Evolutionary conservation across 2,329 filamentous ascomycete genomes (phyloP), one percentile per base, ranked within the genome.

Genomic region (Herpotrichia juniperi): DNA sequence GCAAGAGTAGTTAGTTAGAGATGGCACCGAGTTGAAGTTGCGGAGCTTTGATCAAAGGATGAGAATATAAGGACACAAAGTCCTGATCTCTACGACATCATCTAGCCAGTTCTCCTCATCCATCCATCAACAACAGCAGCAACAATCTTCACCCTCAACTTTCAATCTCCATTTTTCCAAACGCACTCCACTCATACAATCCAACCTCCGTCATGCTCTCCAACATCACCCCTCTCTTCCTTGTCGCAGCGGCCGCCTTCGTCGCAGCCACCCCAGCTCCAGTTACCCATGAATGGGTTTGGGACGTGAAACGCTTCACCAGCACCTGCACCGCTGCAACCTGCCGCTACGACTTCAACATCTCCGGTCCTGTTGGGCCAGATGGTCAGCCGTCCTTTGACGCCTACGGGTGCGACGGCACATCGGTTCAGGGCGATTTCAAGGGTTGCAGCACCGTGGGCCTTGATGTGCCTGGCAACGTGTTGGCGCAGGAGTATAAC

Each of bases 291-390:
- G 48, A 48, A 10, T 65, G 53, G 50, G 46, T 52, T n/a, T 66
- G 63, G 59, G n/a, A 40, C 10, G 47, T 66, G 22, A 45, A 49
- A 11, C 39, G 43, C 39, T 62, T 59, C 51, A 58, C 52, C 31
- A 63, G 57, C 42, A 54, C 50, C 34, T 65, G 62, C 50, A 59
- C 48, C 24, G 59, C 61, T 25, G 56, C 62, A 16, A 58, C 56
- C 2, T 66, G 63, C 45, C 50, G 54, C 42, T 65, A 64, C 48
- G 51, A 40, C 34, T 60, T 64, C 34, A 58, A 54, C 34, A 51
- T 65, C 3, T 51, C 58, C 14, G 56, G 51, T 0, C 43, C 56
- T 1, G 12, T 26, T 2, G 62, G 63, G 5, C 58, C 56, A 3
- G 35, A 34, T 11, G 48, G 42, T 9, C 50, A 63, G 28, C 57